Conservation (phyloP, 371 early-diverging fungal genomes). For the Batkoa obscura region DNA sequence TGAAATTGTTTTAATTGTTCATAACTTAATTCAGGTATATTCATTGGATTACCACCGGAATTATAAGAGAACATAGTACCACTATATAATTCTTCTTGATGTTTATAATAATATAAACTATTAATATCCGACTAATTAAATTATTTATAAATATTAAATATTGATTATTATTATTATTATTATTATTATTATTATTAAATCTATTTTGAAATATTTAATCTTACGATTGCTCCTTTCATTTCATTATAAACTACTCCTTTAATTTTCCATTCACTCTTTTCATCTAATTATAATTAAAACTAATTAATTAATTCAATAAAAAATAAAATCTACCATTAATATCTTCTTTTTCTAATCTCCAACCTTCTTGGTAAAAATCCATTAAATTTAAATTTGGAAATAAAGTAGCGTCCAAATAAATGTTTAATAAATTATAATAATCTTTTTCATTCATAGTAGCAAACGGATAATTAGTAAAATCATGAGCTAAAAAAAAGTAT, state of each 20-base stretch:
- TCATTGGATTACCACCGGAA: slow-evolving; percentile 83
- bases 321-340: slow-evolving; percentile 23
- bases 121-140: slow-evolving; percentile 17
- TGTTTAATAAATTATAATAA: slow-evolving; percentile 60
- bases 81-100: slow-evolving; percentile 67
- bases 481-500: slow-evolving; percentile 31
- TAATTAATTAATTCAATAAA: neutral
- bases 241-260: slow-evolving; percentile 95
- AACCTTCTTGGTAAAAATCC: slow-evolving; percentile 88
- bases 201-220: no score
- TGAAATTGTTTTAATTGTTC: slow-evolving; percentile 67
- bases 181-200: no score
- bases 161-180: no score
- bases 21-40: slow-evolving; percentile 71
- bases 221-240: slow-evolving; percentile 84
- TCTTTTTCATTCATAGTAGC: slow-evolving; percentile 74
- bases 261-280: slow-evolving; percentile 31
- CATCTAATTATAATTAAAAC: slow-evolving; percentile 14
- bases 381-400: slow-evolving; percentile 50
- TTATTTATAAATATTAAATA: neutral
- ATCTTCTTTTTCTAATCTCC: slow-evolving; percentile 75
- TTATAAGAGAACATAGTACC: slow-evolving; percentile 60
- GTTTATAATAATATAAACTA: slow-evolving; percentile 47
- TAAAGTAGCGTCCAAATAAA: slow-evolving; percentile 90
- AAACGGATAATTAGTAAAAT: slow-evolving; percentile 86